Conservation (phyloP, 345 rosid species). For the Eucalyptus cladocalyx region DNA sequence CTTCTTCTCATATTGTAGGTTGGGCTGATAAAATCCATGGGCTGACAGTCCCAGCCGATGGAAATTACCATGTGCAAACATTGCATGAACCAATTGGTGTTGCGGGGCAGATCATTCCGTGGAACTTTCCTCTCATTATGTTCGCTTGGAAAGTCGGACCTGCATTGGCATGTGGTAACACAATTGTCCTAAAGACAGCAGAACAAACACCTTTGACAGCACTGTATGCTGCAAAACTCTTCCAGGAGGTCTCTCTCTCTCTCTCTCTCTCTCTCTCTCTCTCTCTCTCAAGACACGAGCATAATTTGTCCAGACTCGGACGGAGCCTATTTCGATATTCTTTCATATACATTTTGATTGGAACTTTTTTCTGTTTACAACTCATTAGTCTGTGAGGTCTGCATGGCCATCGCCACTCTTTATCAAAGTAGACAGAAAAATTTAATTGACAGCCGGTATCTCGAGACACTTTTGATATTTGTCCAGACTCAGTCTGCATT, state of each 20-base stretch:
- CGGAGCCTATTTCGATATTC: background rate
- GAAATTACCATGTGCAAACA: slow-evolving; percentile 47
- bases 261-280: background rate
- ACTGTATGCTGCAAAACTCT: slow-evolving; percentile 39
- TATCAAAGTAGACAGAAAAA: background rate
- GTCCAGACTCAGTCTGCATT: background rate
- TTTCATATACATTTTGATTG: background rate
- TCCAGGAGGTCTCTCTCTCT: slow-evolving; percentile 37
- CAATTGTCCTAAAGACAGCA: slow-evolving; percentile 50
- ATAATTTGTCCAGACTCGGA: background rate
- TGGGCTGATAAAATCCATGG: slow-evolving; percentile 69
- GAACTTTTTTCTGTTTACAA: background rate
- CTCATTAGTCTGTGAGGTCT: background rate
- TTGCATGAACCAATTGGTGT: slow-evolving; percentile 61
- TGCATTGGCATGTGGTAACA: slow-evolving; percentile 54
- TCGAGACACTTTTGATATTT: background rate
- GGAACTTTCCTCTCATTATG: slow-evolving; percentile 63
- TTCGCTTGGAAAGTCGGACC: slow-evolving; percentile 65
- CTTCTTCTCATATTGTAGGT: slow-evolving; percentile 12
- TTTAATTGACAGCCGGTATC: background rate
- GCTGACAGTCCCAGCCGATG: slow-evolving; percentile 46
- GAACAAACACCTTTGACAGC: slow-evolving; percentile 61
- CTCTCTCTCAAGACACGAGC: background rate
- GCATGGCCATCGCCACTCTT: background rate
- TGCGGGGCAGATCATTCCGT: slow-evolving; percentile 56